These are phyloP conservation scores for Penicillium sp. DNA, from an alignment of 2,329 filamentous ascomycete genomes.

Conservation along the genomic window DNA sequence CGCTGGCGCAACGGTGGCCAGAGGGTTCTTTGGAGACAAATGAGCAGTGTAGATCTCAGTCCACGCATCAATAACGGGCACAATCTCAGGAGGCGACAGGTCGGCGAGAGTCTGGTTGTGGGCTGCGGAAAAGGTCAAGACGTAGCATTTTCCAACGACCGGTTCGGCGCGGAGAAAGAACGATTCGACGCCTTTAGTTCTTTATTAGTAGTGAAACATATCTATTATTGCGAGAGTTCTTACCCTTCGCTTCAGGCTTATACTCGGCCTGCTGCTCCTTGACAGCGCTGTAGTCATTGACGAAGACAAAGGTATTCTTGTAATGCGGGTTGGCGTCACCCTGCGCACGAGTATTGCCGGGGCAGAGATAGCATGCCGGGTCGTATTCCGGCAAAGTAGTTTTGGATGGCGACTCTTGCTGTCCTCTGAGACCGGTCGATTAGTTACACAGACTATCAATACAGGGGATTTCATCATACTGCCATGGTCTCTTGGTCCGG, in stretches of 20 bases:
- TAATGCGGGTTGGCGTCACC: slow-evolving; percentile 86
- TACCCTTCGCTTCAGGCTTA: slow-evolving; percentile 47
- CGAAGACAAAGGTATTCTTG: slow-evolving; percentile 82
- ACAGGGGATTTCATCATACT: slow-evolving; percentile 57
- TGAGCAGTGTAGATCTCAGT: slow-evolving; percentile 83
- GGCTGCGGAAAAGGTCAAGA: slow-evolving; percentile 86
- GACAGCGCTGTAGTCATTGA: slow-evolving; percentile 96
- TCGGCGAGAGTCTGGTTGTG: slow-evolving; percentile 93
- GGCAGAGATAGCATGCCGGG: slow-evolving; percentile 89
- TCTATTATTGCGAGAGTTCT: slow-evolving; percentile 13
- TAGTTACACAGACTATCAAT: background rate
- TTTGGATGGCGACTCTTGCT: slow-evolving; percentile 68
- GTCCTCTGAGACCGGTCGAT: slow-evolving; percentile 54
- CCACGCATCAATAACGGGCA: slow-evolving; percentile 85
- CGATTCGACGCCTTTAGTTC: slow-evolving; percentile 60
- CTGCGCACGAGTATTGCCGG: slow-evolving; percentile 81
- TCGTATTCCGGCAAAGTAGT: slow-evolving; percentile 76
- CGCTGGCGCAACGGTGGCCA: slow-evolving; percentile 47
- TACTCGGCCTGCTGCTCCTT: slow-evolving; percentile 90
- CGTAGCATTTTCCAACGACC: slow-evolving; percentile 94
- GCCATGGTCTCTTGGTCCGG: slow-evolving; percentile 95
- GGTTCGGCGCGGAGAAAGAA: slow-evolving; percentile 76
- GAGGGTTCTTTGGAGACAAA: slow-evolving; percentile 66
- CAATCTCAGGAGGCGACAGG: slow-evolving; percentile 69
- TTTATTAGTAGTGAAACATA: background rate